Evolutionary conservation across 208 protist genomes (phyloP), one percentile per base, ranked within the genome.

Genomic region (Leishmania mexicana): DNA sequence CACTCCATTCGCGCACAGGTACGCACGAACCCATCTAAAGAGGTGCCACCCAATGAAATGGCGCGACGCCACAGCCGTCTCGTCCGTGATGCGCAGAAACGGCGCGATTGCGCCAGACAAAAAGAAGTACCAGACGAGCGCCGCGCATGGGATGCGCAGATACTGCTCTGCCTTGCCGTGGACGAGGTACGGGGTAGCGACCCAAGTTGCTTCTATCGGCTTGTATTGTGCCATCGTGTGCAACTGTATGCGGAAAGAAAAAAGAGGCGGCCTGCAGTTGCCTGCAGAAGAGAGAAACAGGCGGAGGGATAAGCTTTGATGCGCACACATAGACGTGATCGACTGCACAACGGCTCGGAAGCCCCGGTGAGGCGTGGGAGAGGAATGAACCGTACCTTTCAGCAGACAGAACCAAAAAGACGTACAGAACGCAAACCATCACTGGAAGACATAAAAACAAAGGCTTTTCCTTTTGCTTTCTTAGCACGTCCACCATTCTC

Each of bases 121-220:
- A 51, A 86, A 86, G 40, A 73, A 5, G 67, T 79, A 86, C 83
- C 78, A 86, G 57, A 86, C 1, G 3, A 71, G 45, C 78, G 79
- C 65, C 0, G 83, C 83, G 8, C 77, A 38, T 13, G 83, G 83
- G 21, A 86, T 57, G 67, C 83, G 83, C 17, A 86, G 68, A 54
- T 80, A 86, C 62, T 71, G 60, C 67, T 86, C 83, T 10, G 76
- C 47, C 1, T 19, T 40, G 1, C 78, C 78, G 45, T 83, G 35
- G 51, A 58, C 58, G 13, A 86, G 75, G 75, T 83, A 86, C 7
- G 83, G 83, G 64, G 77, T 80, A 13, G 51, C 64, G 51, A 86
- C 65, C 17, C 17, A 57, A 28, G n/a, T 5, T 40, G 10, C n/a
- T 45, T 45, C 24, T 2, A 15, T 62, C 24, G 17, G 28, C 1